Evolutionary conservation across 2,329 filamentous ascomycete genomes (phyloP).

Genomic region (Trichoderma sp.): DNA sequence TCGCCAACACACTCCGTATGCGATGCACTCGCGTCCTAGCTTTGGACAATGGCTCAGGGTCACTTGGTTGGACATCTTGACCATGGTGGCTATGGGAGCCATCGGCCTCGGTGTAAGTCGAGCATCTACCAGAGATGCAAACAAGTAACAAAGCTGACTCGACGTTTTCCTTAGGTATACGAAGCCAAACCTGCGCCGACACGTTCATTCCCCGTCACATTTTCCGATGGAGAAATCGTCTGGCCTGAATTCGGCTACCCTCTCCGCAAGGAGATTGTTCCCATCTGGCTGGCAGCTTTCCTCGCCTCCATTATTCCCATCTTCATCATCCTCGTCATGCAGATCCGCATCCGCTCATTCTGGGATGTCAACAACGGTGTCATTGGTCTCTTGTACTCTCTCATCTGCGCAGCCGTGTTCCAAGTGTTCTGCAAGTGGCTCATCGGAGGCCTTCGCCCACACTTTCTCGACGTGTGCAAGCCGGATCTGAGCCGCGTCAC

Average conservation of each 20-base stretch:
- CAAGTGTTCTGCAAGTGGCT: constrained; percentile 75
- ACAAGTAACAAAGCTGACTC: not conserved
- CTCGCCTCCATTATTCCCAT: constrained; percentile 65
- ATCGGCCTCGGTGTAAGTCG: constrained; percentile 62
- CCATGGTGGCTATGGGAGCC: constrained; percentile 64
- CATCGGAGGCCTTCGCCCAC: constrained; percentile 69
- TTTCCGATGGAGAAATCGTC: constrained; percentile 65
- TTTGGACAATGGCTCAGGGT: constrained; percentile 70
- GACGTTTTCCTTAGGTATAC: constrained; percentile 49
- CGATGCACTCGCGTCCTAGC: constrained; percentile 52
- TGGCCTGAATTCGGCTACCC: constrained; percentile 71
- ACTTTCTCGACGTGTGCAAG: constrained; percentile 69
- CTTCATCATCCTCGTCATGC: constrained; percentile 60
- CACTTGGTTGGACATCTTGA: constrained; percentile 65
- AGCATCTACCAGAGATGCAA: not conserved
- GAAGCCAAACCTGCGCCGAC: constrained; percentile 62
- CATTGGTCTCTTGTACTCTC: constrained; percentile 66
- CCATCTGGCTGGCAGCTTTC: constrained; percentile 68
- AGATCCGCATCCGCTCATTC: constrained; percentile 66
- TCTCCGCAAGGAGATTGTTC: constrained; percentile 66
- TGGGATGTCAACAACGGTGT: constrained; percentile 71
- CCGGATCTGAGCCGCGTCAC: constrained; percentile 39
- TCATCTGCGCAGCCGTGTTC: constrained; percentile 71
- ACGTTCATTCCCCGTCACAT: constrained; percentile 68
- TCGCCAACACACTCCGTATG: constrained; percentile 27